Base-by-base conservation (phyloP, 2,329 filamentous ascomycete species). In the Penicillium expansum region DNA sequence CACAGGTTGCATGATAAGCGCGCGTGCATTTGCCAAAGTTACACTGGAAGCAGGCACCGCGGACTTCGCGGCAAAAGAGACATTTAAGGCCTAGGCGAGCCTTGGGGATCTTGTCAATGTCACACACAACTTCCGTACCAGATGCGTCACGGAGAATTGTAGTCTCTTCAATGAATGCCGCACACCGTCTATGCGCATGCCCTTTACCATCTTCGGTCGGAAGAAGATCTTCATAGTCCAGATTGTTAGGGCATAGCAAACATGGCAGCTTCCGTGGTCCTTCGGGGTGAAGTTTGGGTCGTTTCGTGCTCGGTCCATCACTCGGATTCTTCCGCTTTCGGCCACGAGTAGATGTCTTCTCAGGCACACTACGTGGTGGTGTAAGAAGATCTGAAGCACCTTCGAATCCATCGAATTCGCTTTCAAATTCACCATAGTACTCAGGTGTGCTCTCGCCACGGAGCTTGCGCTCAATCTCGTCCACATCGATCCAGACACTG, bases 401-500 rank as follows among this genome's bases (percentile, higher is more conserved):
- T 20, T 90, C 85, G 13, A 84, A 81, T 0, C 85, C 83, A 14
- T 83, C 82, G 2, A 84, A 79, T 1, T 89, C 86, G 7, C 89
- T 88, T 2, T 88, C 86, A 13, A 77, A 73, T 48, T 78, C 76
- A 33, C 69, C 73, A 52, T 77, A 78, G 52, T 79, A 79, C 54
- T 80, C 77, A 0, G 78, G 78, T 4, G 86, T 88, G 4, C 83
- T 80, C 71, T 97, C 92, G 42, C 94, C 94, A 50, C 92, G 86
- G 45, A 97, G 77, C 73, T 95, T 97, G 59, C 94, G 90, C 76
- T 99, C 92, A 56, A 99, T 95, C 68, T 97, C 94, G 57, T 91
- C 87, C 4, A 97, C 92, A 70, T 99, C 92, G 52, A 99, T 92
- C 92, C 95, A 99, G 4, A 99, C 94, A 68, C 93, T 97, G 78